Conservation (phyloP, 257 asterid species). For the Jaltomata sinuosa region DNA sequence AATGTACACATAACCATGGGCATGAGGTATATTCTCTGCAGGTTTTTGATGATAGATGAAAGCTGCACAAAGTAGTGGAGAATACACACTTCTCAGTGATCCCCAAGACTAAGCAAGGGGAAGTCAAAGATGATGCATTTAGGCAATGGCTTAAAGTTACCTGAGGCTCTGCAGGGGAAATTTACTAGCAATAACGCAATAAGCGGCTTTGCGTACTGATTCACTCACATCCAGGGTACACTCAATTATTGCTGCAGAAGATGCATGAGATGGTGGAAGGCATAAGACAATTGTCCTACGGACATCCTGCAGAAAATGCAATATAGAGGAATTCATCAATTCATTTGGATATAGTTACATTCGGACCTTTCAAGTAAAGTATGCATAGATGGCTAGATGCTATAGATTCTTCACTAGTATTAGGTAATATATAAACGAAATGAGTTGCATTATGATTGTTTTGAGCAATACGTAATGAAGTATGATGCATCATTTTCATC, state of each 20-base stretch:
- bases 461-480: neutral
- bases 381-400: neutral
- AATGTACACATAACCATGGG: neutral
- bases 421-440: neutral
- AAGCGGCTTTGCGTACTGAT: slow-evolving; percentile 81
- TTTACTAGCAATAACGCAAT: slow-evolving; percentile 65
- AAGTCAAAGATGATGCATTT: neutral
- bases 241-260: slow-evolving; percentile 56
- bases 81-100: neutral
- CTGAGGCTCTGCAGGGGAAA: slow-evolving; percentile 89
- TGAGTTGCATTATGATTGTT: neutral
- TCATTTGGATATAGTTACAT: neutral
- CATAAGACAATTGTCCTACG: slow-evolving; percentile 76
- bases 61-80: neutral
- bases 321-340: neutral
- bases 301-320: slow-evolving; percentile 55
- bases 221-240: slow-evolving; percentile 85
- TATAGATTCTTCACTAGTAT: neutral
- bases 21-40: neutral
- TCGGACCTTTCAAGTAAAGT: neutral
- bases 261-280: slow-evolving; percentile 72
- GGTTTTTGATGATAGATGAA: neutral
- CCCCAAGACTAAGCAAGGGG: neutral
- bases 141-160: slow-evolving; percentile 24
- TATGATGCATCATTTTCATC: neutral